Percentiles rank a stretch among this genome's conserved stretches.
Conservation (phyloP, 2,329 filamentous ascomycete genomes). For the Metarhizium sp. region DNA sequence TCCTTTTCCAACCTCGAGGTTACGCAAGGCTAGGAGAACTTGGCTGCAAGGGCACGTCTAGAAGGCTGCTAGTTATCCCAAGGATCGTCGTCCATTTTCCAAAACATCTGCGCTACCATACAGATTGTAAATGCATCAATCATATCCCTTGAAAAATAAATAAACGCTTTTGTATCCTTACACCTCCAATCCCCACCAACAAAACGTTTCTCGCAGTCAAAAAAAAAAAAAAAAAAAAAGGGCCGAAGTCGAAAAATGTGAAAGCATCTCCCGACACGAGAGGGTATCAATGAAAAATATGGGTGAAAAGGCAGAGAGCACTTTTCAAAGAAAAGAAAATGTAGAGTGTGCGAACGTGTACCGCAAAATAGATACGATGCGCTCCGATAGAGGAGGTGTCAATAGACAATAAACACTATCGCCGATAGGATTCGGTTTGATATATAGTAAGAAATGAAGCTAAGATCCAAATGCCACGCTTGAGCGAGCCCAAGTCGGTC, state of each 20-base stretch:
- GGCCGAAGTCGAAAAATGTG: neutral
- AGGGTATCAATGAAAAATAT: constrained; percentile 13
- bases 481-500: too few species aligned
- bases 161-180: constrained; percentile 2
- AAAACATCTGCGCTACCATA: too few species aligned
- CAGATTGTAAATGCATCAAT: too few species aligned
- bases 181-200: neutral
- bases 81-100: too few species aligned
- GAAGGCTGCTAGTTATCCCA: too few species aligned
- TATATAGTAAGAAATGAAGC: constrained; percentile 15
- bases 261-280: constrained; percentile 4
- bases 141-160: neutral
- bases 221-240: neutral
- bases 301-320: neutral
- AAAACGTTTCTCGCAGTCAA: neutral
- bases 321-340: neutral
- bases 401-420: constrained; percentile 25
- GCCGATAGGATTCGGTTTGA: constrained; percentile 19
- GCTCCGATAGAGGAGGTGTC: neutral
- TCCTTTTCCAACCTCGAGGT: too few species aligned
- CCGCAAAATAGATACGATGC: neutral
- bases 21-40: neutral
- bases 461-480: too few species aligned
- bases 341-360: neutral
- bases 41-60: too few species aligned